Conservation (phyloP, 371 early-diverging fungal genomes). For the Apophysomyces ossiformis region DNA sequence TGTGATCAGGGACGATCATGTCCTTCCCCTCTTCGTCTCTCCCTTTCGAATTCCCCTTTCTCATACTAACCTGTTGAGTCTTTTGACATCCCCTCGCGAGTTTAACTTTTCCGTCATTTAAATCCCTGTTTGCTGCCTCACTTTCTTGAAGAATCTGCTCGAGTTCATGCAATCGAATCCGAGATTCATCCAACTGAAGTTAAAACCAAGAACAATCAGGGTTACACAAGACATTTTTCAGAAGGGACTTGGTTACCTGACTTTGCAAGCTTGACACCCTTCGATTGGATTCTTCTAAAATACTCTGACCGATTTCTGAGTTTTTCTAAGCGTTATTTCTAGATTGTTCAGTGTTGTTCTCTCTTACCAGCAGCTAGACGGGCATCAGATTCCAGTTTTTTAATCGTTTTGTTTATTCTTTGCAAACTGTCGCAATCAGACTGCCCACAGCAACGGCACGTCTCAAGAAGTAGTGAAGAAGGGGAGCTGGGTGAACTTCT, state of each 20-base stretch:
- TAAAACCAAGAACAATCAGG: not conserved
- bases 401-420: slow-evolving; percentile 30
- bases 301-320: slow-evolving; percentile 49
- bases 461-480: slow-evolving; percentile 24
- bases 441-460: slow-evolving; percentile 43
- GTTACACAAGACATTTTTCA: slow-evolving; percentile 8
- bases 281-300: slow-evolving; percentile 41
- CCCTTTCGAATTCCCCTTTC: not conserved
- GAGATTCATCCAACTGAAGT: slow-evolving; percentile 29
- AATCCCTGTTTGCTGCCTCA: slow-evolving; percentile 32
- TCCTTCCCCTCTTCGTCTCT: not conserved
- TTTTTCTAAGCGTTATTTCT: not conserved
- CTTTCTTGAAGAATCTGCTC: slow-evolving; percentile 38
- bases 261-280: slow-evolving; percentile 32
- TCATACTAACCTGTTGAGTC: slow-evolving; percentile 41
- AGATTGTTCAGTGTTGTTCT: not conserved
- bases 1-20: not conserved
- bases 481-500: slow-evolving; percentile 28
- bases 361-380: slow-evolving; percentile 52
- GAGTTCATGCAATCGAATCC: slow-evolving; percentile 32
- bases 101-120: slow-evolving; percentile 33
- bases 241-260: slow-evolving; percentile 28
- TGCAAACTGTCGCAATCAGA: slow-evolving; percentile 36
- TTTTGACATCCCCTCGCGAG: slow-evolving; percentile 44
- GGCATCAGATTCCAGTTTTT: slow-evolving; percentile 45